Evolutionary conservation across 1,139 yeast species (phyloP).

Genomic region (Kodamaea sp.): DNA sequence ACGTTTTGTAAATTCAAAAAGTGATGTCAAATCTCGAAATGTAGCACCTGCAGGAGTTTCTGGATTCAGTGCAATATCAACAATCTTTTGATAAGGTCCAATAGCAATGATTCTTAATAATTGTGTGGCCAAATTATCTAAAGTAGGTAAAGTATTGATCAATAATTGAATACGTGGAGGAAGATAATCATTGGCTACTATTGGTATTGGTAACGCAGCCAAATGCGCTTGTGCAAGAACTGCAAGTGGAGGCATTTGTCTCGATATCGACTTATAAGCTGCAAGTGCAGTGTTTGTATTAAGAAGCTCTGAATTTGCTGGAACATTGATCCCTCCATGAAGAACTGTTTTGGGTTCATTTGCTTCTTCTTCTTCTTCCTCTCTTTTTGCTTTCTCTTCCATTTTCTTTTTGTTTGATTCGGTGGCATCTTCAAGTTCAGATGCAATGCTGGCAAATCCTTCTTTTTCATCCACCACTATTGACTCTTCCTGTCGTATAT

Average conservation of each 20-base stretch:
- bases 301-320: conserved; percentile 41
- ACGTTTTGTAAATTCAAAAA: conserved; percentile 70
- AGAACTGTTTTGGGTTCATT: conserved; percentile 10
- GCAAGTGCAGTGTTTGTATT: conserved; percentile 41
- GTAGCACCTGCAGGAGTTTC: conserved; percentile 74
- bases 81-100: conserved; percentile 69
- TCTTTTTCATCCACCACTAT: conserved; percentile 14
- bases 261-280: conserved; percentile 41
- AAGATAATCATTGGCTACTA: conserved; percentile 52
- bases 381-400: conserved; percentile 2
- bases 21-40: conserved; percentile 64
- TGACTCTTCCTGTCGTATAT: neutral
- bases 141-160: conserved; percentile 62
- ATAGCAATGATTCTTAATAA: conserved; percentile 63
- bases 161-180: conserved; percentile 61
- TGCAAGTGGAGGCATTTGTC: conserved; percentile 38
- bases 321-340: conserved; percentile 28
- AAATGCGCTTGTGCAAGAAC: conserved; percentile 49
- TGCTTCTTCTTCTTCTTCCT: conserved; percentile 16
- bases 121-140: conserved; percentile 75
- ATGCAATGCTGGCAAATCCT: conserved; percentile 20
- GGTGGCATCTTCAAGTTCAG: conserved; percentile 23
- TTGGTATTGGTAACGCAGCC: conserved; percentile 55
- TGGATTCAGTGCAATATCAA: conserved; percentile 68
- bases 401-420: conserved; percentile 12